phyloP scores from a whole-genome alignment of 2,329 filamentous ascomycete genomes.

The Arthrobotrys conoides region DNA sequence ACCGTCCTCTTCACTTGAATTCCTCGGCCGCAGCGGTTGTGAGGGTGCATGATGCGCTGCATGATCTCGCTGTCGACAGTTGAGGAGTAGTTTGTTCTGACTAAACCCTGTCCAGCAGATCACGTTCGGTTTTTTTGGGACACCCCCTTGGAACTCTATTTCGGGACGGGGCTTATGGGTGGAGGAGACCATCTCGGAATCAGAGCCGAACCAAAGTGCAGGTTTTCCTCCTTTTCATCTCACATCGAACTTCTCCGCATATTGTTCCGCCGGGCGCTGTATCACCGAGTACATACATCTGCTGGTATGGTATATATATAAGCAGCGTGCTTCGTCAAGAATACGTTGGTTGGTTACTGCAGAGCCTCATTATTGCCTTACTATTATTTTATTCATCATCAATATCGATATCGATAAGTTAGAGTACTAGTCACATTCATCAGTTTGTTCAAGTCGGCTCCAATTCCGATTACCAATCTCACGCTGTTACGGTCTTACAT shows the following conservation, averaged over 20 bases:
- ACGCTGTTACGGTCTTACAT: neutral
- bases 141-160: conserved; percentile 27
- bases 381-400: neutral
- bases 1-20: neutral
- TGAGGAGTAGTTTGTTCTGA: conserved; percentile 3
- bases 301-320: conserved; percentile 7
- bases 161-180: conserved; percentile 8
- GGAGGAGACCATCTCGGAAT: conserved; percentile 17
- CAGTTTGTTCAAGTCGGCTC: neutral
- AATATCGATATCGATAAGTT: neutral
- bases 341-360: neutral
- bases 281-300: neutral
- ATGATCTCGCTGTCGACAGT: neutral
- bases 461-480: neutral
- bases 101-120: conserved; percentile 15
- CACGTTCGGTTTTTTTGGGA: conserved; percentile 23
- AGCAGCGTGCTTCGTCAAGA: neutral
- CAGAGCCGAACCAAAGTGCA: conserved; percentile 15
- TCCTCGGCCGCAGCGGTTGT: neutral
- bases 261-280: conserved; percentile 17
- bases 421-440: no score
- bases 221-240: conserved; percentile 26
- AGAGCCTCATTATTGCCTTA: conserved; percentile 19
- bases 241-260: conserved; percentile 23
- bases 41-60: conserved; percentile 12